Evolutionary conservation across 1,139 yeast genomes (phyloP).

Genomic region (Wickerhamiella pararugosa): DNA sequence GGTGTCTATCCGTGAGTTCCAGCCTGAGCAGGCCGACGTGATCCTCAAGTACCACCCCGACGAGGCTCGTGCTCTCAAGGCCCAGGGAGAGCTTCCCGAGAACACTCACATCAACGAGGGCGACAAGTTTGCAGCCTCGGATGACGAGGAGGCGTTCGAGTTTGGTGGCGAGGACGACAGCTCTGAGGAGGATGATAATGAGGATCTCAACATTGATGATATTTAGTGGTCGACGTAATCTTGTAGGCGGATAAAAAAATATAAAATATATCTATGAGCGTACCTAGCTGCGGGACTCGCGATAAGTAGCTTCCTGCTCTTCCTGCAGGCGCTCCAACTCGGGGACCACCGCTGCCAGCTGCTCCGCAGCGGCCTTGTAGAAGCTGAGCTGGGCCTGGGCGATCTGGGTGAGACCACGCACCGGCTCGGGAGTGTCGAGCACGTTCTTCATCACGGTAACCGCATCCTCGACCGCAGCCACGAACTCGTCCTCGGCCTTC

Average conservation of each 20-base stretch:
- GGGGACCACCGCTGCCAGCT: slow-evolving; percentile 50
- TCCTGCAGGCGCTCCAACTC: slow-evolving; percentile 49
- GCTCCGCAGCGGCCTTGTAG: slow-evolving; percentile 62
- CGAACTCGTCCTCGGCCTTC: slow-evolving; percentile 79
- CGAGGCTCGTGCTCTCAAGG: slow-evolving; percentile 94
- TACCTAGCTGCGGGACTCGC: slow-evolving; percentile 16
- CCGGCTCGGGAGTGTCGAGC: slow-evolving; percentile 56
- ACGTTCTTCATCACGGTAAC: slow-evolving; percentile 73
- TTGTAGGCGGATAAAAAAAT: neutral
- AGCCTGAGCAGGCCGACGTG: slow-evolving; percentile 96
- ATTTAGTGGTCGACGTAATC: slow-evolving; percentile 9
- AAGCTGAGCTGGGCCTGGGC: slow-evolving; percentile 71
- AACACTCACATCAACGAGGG: slow-evolving; percentile 95
- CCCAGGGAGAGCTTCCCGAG: slow-evolving; percentile 90
- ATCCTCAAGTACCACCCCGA: slow-evolving; percentile 94
- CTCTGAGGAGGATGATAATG: slow-evolving; percentile 50
- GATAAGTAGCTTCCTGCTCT: slow-evolving; percentile 31
- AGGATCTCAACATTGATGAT: slow-evolving; percentile 54
- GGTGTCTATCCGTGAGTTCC: slow-evolving; percentile 94
- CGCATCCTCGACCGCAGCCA: slow-evolving; percentile 82
- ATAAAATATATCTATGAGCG: slow-evolving; percentile 10
- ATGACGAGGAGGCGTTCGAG: slow-evolving; percentile 95
- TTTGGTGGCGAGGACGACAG: slow-evolving; percentile 88
- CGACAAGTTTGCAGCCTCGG: slow-evolving; percentile 94
- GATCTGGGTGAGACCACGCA: slow-evolving; percentile 54